These are phyloP conservation scores for Mycena latifolia DNA, from an alignment of 768 basidiomycete genomes.

Conservation along the genomic window DNA sequence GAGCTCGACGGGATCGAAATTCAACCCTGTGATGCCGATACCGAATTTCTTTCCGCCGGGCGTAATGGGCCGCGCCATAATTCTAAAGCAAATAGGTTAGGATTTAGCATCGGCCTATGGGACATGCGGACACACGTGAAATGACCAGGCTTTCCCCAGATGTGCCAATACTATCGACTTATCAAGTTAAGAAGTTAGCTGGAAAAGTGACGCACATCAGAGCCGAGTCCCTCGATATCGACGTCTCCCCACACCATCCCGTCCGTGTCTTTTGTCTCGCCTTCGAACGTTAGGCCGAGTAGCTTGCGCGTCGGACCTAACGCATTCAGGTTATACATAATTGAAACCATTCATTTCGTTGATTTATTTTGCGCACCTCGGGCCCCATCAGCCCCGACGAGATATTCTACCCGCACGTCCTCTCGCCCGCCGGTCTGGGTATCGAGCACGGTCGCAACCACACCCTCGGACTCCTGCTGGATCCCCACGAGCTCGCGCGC, in stretches of 20 bases:
- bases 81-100: conserved; percentile 16
- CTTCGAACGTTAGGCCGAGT: conserved; percentile 38
- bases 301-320: conserved; percentile 38
- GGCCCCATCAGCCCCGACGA: conserved; percentile 39
- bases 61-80: conserved; percentile 34
- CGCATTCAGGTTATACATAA: background rate
- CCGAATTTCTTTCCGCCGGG: conserved; percentile 29
- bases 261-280: conserved; percentile 41
- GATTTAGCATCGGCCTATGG: background rate
- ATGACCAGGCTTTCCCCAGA: conserved; percentile 37
- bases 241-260: conserved; percentile 43
- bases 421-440: conserved; percentile 25
- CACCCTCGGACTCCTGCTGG: conserved; percentile 29
- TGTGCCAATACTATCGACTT: conserved; percentile 36
- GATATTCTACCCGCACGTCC: conserved; percentile 27
- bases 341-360: background rate
- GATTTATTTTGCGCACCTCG: conserved; percentile 28
- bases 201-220: conserved; percentile 29
- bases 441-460: conserved; percentile 30
- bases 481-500: conserved; percentile 33
- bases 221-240: conserved; percentile 35
- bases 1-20: conserved; percentile 36
- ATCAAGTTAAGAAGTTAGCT: background rate
- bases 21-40: conserved; percentile 37
- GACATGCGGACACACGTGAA: conserved; percentile 29